These are phyloP conservation scores for Cladorrhinum sp. DNA, from an alignment of 2,329 filamentous ascomycete genomes.

Conservation along the genomic window DNA sequence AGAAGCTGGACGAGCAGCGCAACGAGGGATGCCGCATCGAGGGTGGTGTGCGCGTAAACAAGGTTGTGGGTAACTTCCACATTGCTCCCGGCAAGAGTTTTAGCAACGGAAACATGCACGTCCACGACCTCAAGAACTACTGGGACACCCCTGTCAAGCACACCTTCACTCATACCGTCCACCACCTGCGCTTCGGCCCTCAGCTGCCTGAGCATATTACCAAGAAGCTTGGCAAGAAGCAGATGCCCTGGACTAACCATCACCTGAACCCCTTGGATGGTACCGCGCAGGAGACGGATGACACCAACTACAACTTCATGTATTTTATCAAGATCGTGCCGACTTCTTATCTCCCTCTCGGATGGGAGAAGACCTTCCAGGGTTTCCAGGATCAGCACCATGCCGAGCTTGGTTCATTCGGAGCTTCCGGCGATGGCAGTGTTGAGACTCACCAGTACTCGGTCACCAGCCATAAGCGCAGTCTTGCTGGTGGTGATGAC, in stretches of 20 bases:
- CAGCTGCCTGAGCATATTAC: conserved; percentile 73
- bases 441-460: conserved; percentile 98
- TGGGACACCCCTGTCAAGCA: conserved; percentile 73
- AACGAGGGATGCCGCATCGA: conserved; percentile 93
- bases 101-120: conserved; percentile 94
- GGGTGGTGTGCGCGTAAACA: conserved; percentile 90
- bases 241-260: conserved; percentile 75
- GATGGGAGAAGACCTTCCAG: conserved; percentile 66
- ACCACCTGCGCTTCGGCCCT: conserved; percentile 88
- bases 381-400: conserved; percentile 46
- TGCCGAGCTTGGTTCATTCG: conserved; percentile 65
- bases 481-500: conserved; percentile 78
- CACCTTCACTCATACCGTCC: conserved; percentile 85
- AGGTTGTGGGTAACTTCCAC: conserved; percentile 98
- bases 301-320: conserved; percentile 93
- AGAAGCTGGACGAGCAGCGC: conserved; percentile 82
- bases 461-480: conserved; percentile 93
- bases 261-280: conserved; percentile 89
- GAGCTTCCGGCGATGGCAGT: conserved; percentile 67
- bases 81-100: conserved; percentile 94
- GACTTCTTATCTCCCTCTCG: conserved; percentile 89
- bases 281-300: conserved; percentile 70
- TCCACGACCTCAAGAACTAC: conserved; percentile 96
- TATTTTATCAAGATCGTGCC: conserved; percentile 99
- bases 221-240: conserved; percentile 54